Base-by-base conservation (phyloP, 2,329 filamentous ascomycete species). In the Phialocephala sp. region DNA sequence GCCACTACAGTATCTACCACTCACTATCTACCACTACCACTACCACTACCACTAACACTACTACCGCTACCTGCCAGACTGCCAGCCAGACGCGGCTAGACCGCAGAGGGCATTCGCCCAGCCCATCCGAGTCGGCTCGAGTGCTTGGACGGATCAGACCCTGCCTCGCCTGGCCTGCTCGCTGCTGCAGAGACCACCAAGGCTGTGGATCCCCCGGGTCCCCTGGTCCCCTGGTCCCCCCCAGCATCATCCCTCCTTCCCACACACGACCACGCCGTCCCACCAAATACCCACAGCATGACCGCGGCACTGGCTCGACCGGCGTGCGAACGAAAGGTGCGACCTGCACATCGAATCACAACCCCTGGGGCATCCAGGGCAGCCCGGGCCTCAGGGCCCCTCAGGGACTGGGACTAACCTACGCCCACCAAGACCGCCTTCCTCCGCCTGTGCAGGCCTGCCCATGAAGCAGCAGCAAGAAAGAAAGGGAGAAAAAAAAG, bases 291-390 rank as follows among this genome's bases (percentile, higher is more conserved):
- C 27, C 27, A 41, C 14, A 18, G 24, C 18, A 43, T 43, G 56
- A 59, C 50, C 50, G 50, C 60, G 60, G 60, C 50, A 62, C 36
- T 59, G 54, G 47, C 62, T 59, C 36, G 55, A n/a, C n/a, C 43
- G 22, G n/a, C 36, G n/a, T 3, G 27, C 27, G 3, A 6, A 3
- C 27, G 3, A 6, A 3, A 32, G 27, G 27, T 6, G 6, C 27
- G 3, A 32, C 27, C 62, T 64, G 62, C 62, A 64, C 45, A n/a
- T 64, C 45, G 47, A 59, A 60, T 64, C 62, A 64, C 62, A 43
- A 55, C 45, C 62, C 12, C 14, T 18, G 9, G 9, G 37, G 15
- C 37, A 12, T 32, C 27, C 27, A 41, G 37, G 37, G 12, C 37
- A 18, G 4, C 12, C 37, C 4, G 37, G 37, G 37, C 27, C 27